phyloP scores from a whole-genome alignment of 768 basidiomycete species.

The Mycena leptocephala region DNA sequence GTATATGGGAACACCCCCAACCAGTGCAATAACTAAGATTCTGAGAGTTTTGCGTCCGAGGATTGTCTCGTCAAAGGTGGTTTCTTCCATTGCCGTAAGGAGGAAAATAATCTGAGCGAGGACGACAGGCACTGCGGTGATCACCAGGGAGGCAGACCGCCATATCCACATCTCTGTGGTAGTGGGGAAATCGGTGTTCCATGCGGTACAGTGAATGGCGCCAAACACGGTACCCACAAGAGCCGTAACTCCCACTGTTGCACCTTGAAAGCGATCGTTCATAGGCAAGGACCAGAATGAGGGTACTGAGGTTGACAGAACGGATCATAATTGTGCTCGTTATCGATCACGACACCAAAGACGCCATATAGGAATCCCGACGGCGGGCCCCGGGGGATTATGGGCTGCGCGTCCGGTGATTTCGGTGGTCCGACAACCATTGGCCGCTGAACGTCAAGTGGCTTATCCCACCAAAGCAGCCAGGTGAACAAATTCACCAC shows the following conservation, averaged over 20 bases:
- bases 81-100: background rate
- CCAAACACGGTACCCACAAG: conserved; percentile 41
- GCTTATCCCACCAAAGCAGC: conserved; percentile 59
- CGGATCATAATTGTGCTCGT: background rate
- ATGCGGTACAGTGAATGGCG: conserved; percentile 44
- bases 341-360: too few relatives aligned
- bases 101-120: background rate
- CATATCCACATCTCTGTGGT: conserved; percentile 36
- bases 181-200: conserved; percentile 41
- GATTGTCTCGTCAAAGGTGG: too few relatives aligned
- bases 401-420: background rate
- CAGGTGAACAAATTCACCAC: too few relatives aligned
- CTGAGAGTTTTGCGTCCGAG: too few relatives aligned
- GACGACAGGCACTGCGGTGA: background rate
- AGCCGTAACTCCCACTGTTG: background rate
- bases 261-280: background rate
- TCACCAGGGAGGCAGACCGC: conserved; percentile 33
- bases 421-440: conserved; percentile 23
- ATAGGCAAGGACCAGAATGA: background rate
- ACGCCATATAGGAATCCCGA: too few relatives aligned
- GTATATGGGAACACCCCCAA: background rate
- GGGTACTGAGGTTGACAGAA: background rate
- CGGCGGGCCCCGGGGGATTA: too few relatives aligned
- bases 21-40: background rate
- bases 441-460: conserved; percentile 47